These are phyloP conservation scores for Geranomyces michiganensis DNA, from an alignment of 192 early-diverging fungal species.

Conservation along the genomic window DNA sequence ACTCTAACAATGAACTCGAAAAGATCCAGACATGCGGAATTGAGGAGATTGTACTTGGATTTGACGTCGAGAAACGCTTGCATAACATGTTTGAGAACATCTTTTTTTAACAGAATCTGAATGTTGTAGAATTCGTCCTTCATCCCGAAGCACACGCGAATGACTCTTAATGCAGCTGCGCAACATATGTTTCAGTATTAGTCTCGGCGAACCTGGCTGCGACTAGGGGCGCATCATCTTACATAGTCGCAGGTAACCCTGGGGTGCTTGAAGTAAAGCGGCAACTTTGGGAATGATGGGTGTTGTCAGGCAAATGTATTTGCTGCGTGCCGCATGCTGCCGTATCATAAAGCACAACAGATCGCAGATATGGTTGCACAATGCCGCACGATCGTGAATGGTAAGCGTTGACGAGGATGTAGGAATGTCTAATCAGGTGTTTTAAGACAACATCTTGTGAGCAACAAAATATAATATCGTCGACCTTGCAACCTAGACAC, in stretches of 20 bases:
- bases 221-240: slow-evolving; percentile 15
- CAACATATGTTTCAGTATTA: not conserved
- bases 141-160: slow-evolving; percentile 75
- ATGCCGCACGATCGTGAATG: slow-evolving; percentile 35
- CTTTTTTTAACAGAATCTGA: slow-evolving; percentile 70
- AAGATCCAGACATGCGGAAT: slow-evolving; percentile 89
- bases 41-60: slow-evolving; percentile 78
- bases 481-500: no score
- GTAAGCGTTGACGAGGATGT: not conserved
- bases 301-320: slow-evolving; percentile 73
- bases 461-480: no score
- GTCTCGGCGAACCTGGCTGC: not conserved
- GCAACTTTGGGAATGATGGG: slow-evolving; percentile 63
- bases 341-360: slow-evolving; percentile 73
- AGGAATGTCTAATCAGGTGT: not conserved
- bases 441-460: no score
- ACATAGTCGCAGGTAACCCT: slow-evolving; percentile 74
- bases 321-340: slow-evolving; percentile 74
- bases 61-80: slow-evolving; percentile 62
- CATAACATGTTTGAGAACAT: slow-evolving; percentile 72
- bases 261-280: slow-evolving; percentile 67
- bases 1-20: slow-evolving; percentile 75
- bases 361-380: slow-evolving; percentile 72
- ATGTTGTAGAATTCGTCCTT: slow-evolving; percentile 83
- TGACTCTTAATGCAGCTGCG: slow-evolving; percentile 76